Evolutionary conservation across 495 filamentous ascomycete genomes (phyloP), one percentile per base, ranked within the genome.

Genomic region (Neurospora sp.): DNA sequence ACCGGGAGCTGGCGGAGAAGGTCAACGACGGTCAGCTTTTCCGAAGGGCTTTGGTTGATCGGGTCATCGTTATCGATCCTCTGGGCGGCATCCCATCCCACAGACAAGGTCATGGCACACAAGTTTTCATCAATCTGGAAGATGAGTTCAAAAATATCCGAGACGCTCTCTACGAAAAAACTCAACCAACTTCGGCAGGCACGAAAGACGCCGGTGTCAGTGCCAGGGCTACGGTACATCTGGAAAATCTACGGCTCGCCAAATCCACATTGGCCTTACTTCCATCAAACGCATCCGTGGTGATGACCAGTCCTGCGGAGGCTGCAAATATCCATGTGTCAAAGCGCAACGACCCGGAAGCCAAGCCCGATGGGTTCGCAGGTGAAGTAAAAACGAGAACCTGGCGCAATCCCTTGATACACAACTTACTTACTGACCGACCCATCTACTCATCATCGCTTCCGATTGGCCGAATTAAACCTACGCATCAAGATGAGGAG

Each of bases 371-470:
- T 79, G 85, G 72, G 75, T 82, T 88, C 40, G 81, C 89, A 1
- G 89, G 90, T 5, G 89, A 88, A 68, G 92, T 94, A 2, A 88
- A 89, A 65, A 94, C 93, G 0, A 87, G 93, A 73, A 86, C 88
- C 69, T 90, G 91, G 78, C 89, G 92, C 75, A 98, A 99, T 78
- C 94, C 94, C 1, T 86, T 99, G 12, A 98, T 99, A 71, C 96
- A 98, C 81, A 98, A 96, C 76, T 90, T 98, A 9, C 87, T 99
- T 20, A 99, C 96, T 18, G 94, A 99, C 81, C 95, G 97, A 78
- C 96, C 96, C 2, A 84, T 93, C 27, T 90, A 93, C 73, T 98
- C 94, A 10, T 94, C 96, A 1, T 99, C 96, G 0, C 85, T 99
- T 1, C 96, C 96, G 0, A 82, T 88, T 4, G 87, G 88, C 68